phyloP scores from a whole-genome alignment of 495 filamentous ascomycete genomes.

The Diplogelasinospora grovesii region DNA sequence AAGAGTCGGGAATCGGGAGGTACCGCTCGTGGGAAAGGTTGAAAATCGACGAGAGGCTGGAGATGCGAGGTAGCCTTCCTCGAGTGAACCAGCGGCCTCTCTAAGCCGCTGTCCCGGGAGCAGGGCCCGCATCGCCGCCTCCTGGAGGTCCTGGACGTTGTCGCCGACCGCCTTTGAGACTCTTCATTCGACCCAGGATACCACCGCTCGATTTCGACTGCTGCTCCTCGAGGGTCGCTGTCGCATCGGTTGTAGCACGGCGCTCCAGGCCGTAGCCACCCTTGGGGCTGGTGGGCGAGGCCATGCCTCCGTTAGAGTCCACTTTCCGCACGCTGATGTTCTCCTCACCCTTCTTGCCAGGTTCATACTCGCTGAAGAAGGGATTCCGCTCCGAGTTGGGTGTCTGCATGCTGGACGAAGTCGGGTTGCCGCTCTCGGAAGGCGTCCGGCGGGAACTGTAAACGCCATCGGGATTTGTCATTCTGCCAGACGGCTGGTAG shows the following conservation, averaged over 20 bases:
- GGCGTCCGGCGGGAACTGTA: constrained; percentile 35
- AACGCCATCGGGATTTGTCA: constrained; percentile 44
- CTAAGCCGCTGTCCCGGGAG: constrained; percentile 27
- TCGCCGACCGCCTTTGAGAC: constrained; percentile 59
- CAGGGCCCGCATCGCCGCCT: constrained; percentile 18
- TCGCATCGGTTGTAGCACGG: constrained; percentile 61
- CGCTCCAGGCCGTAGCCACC: constrained; percentile 53
- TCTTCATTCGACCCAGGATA: constrained; percentile 82
- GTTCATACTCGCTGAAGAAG: constrained; percentile 76
- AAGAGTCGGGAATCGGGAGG: too few relatives aligned
- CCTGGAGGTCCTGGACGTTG: constrained; percentile 27
- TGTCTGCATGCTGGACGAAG: constrained; percentile 69
- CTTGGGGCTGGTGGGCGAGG: constrained; percentile 58
- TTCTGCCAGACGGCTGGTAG: constrained; percentile 44
- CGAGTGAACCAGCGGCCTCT: constrained; percentile 7
- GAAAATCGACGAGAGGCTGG: too few relatives aligned
- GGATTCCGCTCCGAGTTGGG: constrained; percentile 63
- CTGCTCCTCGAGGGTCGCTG: constrained; percentile 26
- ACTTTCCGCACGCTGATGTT: constrained; percentile 33
- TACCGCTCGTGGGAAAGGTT: too few relatives aligned
- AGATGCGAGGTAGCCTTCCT: neutral
- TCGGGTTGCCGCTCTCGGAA: constrained; percentile 44
- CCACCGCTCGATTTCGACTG: constrained; percentile 49
- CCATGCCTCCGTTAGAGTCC: constrained; percentile 34
- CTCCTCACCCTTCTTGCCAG: constrained; percentile 33